These are phyloP conservation scores for Penicillium coffeae DNA, from an alignment of 495 filamentous ascomycete species.

Conservation along the genomic window DNA sequence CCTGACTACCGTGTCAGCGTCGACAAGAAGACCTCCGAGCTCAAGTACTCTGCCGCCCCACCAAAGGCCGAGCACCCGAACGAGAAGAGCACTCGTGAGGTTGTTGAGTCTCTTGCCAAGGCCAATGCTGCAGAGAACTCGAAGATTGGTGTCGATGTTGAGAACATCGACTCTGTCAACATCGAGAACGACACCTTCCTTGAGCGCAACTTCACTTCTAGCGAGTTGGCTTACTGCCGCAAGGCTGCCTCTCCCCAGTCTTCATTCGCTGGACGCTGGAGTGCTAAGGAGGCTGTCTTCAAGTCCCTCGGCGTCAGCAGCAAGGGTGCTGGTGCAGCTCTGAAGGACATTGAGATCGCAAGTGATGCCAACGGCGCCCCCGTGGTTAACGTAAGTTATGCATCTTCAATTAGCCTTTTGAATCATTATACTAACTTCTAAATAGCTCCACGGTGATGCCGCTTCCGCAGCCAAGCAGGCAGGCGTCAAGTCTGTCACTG, in stretches of 20 bases:
- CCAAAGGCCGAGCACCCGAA: conserved; percentile 54
- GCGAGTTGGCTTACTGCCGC: conserved; percentile 80
- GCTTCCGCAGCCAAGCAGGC: conserved; percentile 73
- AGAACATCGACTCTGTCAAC: conserved; percentile 78
- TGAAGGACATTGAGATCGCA: conserved; percentile 93
- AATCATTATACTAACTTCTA: conserved; percentile 34
- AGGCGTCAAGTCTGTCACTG: conserved; percentile 78
- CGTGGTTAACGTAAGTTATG: conserved; percentile 69
- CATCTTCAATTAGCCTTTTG: neutral
- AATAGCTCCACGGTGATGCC: conserved; percentile 75
- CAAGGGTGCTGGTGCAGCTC: conserved; percentile 79
- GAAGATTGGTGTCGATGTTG: conserved; percentile 89
- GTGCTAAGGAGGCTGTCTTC: conserved; percentile 97
- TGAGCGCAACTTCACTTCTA: conserved; percentile 85
- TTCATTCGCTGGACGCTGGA: conserved; percentile 91
- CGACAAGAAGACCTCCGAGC: conserved; percentile 77
- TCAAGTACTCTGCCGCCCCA: conserved; percentile 66
- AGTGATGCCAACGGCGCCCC: conserved; percentile 79
- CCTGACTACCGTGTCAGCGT: conserved; percentile 81
- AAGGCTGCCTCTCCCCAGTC: conserved; percentile 73
- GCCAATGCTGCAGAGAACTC: conserved; percentile 67
- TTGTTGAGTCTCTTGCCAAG: conserved; percentile 75
- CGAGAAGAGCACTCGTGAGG: conserved; percentile 61
- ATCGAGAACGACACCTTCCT: conserved; percentile 91
- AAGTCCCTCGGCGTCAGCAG: conserved; percentile 89